phyloP scores from a whole-genome alignment of 2,329 filamentous ascomycete genomes.

The Scedosporium apiospermum region DNA sequence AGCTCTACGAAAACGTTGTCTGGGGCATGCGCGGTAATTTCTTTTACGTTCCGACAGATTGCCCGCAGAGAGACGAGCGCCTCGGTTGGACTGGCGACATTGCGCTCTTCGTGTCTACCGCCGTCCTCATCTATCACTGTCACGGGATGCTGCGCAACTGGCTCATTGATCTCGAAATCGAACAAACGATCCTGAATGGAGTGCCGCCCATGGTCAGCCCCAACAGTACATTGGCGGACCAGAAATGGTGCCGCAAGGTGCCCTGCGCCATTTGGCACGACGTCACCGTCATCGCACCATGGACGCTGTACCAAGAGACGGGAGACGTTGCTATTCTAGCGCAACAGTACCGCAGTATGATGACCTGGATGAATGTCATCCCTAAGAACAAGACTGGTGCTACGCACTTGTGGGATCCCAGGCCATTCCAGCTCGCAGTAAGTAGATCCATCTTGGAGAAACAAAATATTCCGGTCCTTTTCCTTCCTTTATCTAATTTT shows the following conservation, averaged over 20 bases:
- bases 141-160: constrained; percentile 38
- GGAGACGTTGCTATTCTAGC: constrained; percentile 25
- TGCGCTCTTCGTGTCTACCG: constrained; percentile 38
- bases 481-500: no score
- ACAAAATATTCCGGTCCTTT: neutral
- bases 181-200: constrained; percentile 19
- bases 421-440: constrained; percentile 24
- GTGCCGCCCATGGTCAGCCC: constrained; percentile 21
- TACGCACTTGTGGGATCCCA: constrained; percentile 28
- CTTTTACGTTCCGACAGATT: constrained; percentile 46
- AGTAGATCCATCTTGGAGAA: no score
- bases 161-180: constrained; percentile 33
- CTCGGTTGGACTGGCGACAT: constrained; percentile 44
- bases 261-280: constrained; percentile 32
- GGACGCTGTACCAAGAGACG: constrained; percentile 27
- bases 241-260: neutral
- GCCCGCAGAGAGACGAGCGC: constrained; percentile 45
- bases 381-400: constrained; percentile 14
- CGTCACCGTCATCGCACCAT: constrained; percentile 29
- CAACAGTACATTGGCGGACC: constrained; percentile 4
- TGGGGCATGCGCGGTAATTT: constrained; percentile 54
- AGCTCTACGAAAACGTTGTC: constrained; percentile 41
- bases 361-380: constrained; percentile 24
- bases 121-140: constrained; percentile 44
- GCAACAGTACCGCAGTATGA: constrained; percentile 29